Conservation (phyloP, 345 rosid genomes). For the Eucalyptus paniculata region DNA sequence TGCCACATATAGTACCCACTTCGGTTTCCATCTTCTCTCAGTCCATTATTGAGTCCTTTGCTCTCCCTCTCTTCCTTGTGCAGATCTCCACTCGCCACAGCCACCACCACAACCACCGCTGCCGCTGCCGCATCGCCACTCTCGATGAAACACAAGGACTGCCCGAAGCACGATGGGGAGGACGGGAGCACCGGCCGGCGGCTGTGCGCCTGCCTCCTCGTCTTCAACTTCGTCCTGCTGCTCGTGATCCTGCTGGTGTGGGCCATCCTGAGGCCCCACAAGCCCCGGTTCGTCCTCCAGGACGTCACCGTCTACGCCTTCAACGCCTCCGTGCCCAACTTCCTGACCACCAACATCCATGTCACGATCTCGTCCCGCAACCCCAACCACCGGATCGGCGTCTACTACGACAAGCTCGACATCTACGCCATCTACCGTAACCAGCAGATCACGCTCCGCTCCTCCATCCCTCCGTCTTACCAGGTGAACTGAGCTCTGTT, state of each 20-base stretch:
- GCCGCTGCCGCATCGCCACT: background rate
- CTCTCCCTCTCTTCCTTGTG: background rate
- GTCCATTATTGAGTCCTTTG: background rate
- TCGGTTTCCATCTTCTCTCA: background rate
- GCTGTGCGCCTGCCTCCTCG: background rate
- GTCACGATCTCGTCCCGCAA: conserved; percentile 9
- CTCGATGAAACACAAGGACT: background rate
- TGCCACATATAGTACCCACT: background rate
- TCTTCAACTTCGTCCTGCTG: conserved; percentile 3
- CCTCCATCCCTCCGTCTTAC: conserved; percentile 8
- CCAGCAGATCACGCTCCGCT: conserved; percentile 22
- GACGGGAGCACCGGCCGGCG: background rate
- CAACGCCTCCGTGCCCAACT: conserved; percentile 14
- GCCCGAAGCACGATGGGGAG: background rate
- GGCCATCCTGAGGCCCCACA: conserved; percentile 3
- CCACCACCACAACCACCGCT: background rate
- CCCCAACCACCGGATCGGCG: conserved; percentile 10
- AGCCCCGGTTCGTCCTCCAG: conserved; percentile 13
- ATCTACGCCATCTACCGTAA: conserved; percentile 19
- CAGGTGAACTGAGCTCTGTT: background rate
- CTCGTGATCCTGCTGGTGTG: background rate
- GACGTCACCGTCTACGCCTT: conserved; percentile 15
- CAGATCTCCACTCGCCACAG: background rate
- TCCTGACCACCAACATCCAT: conserved; percentile 8
- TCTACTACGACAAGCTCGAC: conserved; percentile 33